phyloP scores from a whole-genome alignment of 176 grass and related monocot genomes.

The Musa beccarii region DNA sequence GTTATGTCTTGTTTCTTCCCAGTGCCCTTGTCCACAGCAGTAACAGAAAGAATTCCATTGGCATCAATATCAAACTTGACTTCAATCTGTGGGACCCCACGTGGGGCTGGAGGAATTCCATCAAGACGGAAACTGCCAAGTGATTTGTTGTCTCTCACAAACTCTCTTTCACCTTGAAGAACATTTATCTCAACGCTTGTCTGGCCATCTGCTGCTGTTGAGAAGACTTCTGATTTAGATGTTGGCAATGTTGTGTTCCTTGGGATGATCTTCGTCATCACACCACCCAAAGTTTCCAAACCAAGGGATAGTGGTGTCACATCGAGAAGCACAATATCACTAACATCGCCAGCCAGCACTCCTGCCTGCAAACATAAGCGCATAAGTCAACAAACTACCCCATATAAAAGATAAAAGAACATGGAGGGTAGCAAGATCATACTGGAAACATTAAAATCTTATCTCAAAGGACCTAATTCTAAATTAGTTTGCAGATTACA shows the following conservation, averaged over 20 bases:
- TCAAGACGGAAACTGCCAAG: conserved; percentile 86
- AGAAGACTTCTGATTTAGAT: conserved; percentile 97
- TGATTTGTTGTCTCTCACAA: conserved; percentile 84
- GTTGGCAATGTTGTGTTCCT: conserved; percentile 81
- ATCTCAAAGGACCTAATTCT: too few species aligned
- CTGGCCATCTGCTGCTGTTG: conserved; percentile 73
- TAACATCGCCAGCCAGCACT: conserved; percentile 81
- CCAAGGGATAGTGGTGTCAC: conserved; percentile 73
- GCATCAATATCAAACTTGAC: conserved; percentile 98
- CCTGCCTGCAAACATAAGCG: conserved; percentile 35
- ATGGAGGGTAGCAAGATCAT: too few species aligned
- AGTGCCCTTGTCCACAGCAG: conserved; percentile 86
- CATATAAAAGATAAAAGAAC: conserved; percentile 15
- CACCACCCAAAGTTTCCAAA: conserved; percentile 82
- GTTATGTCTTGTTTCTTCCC: conserved; percentile 94
- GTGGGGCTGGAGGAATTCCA: conserved; percentile 79
- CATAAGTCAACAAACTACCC: too few species aligned
- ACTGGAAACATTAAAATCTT: too few species aligned
- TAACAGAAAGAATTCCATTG: conserved; percentile 88
- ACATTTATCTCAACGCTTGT: conserved; percentile 92
- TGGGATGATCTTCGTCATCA: conserved; percentile 96
- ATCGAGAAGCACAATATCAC: conserved; percentile 83
- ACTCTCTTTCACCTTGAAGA: conserved; percentile 89
- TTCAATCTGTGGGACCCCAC: conserved; percentile 83
- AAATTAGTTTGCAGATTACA: too few species aligned